phyloP scores from a whole-genome alignment of 2,329 filamentous ascomycete species.

The Colletotrichum tanaceti region DNA sequence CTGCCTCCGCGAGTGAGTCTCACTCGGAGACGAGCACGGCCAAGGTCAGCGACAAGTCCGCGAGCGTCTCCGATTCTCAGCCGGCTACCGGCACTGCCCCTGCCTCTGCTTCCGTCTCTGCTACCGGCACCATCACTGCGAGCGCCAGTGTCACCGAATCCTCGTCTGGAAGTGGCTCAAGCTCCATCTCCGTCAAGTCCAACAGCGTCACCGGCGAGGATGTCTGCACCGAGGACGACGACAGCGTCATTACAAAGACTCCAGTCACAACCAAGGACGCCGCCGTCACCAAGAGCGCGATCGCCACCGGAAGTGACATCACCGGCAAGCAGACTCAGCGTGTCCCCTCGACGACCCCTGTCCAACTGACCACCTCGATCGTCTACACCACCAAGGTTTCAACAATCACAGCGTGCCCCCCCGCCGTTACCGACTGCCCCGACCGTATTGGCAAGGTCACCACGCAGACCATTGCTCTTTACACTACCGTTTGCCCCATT shows the following conservation, averaged over 20 bases:
- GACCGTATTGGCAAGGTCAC: slow-evolving; percentile 49
- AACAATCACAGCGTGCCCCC: slow-evolving; percentile 67
- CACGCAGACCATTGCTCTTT: slow-evolving; percentile 50
- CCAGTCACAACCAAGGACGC: not conserved
- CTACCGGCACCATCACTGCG: slow-evolving; percentile 13
- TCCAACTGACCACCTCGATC: slow-evolving; percentile 50
- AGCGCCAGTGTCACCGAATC: slow-evolving; percentile 7
- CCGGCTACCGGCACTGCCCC: slow-evolving; percentile 6
- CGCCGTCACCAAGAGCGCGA: slow-evolving; percentile 35
- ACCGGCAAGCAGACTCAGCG: slow-evolving; percentile 1
- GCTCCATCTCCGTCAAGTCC: slow-evolving; percentile 5
- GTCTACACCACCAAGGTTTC: slow-evolving; percentile 57
- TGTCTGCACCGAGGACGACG: slow-evolving; percentile 36
- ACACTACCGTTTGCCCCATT: slow-evolving; percentile 58
- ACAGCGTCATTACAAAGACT: not conserved
- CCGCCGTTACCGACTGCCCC: slow-evolving; percentile 55
- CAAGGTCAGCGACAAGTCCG: slow-evolving; percentile 45
- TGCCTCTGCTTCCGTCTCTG: not conserved
- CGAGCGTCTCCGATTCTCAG: slow-evolving; percentile 45
- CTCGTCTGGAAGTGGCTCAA: not conserved
- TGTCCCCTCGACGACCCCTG: slow-evolving; percentile 30
- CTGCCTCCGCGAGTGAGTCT: slow-evolving; percentile 12
- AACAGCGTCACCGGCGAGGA: slow-evolving; percentile 13
- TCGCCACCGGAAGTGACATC: slow-evolving; percentile 9
- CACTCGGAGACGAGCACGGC: not conserved